Conservation (phyloP, 129 eudicot genomes). For the Flaveria ramosissima region DNA sequence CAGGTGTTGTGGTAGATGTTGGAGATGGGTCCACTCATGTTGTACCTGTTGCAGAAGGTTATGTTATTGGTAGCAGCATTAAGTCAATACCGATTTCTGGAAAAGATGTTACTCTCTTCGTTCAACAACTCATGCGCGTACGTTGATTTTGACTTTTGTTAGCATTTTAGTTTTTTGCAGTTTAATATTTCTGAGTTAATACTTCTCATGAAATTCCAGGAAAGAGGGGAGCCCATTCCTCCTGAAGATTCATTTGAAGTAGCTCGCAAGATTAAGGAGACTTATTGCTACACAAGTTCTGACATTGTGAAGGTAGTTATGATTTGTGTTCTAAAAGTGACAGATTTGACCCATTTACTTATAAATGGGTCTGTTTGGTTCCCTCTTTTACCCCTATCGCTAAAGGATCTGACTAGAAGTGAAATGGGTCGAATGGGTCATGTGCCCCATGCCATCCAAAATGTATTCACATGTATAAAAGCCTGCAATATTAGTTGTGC, state of each 20-base stretch:
- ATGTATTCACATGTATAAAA: background rate
- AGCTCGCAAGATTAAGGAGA: constrained; percentile 93
- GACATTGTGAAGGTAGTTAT: constrained; percentile 89
- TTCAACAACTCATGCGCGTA: constrained; percentile 95
- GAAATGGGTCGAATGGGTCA: background rate
- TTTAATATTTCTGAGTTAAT: constrained; percentile 2
- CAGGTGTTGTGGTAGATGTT: constrained; percentile 96
- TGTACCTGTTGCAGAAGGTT: constrained; percentile 98
- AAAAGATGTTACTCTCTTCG: constrained; percentile 76
- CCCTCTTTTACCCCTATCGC: background rate
- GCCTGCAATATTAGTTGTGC: background rate
- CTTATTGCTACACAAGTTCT: constrained; percentile 92
- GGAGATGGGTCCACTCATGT: constrained; percentile 98
- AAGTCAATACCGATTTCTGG: constrained; percentile 85
- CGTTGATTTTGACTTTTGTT: constrained; percentile 25
- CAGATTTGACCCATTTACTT: background rate
- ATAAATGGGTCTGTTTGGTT: constrained; percentile 3
- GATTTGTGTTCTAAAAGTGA: background rate
- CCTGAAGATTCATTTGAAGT: constrained; percentile 95
- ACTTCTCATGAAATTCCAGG: constrained; percentile 47
- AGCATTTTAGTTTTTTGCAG: background rate
- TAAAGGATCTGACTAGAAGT: background rate
- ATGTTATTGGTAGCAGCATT: constrained; percentile 97
- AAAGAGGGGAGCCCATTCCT: constrained; percentile 96
- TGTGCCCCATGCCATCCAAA: background rate